Evolutionary conservation across 306 rosid genomes (phyloP).

Genomic region (Lathyrus sativus): DNA sequence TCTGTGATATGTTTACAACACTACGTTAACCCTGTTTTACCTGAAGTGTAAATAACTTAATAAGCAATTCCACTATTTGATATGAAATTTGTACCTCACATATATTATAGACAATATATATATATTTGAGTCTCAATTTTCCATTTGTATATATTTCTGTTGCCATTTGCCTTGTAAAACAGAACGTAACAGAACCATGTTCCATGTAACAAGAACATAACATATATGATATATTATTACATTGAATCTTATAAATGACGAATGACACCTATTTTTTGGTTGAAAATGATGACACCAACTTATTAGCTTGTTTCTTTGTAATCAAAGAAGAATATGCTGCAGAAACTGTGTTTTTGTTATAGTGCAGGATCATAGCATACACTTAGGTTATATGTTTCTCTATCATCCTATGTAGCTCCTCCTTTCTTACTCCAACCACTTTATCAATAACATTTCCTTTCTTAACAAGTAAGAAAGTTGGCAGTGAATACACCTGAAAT

Average conservation of each 20-base stretch:
- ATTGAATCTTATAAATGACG: neutral
- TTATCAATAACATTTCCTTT: slow-evolving; percentile 59
- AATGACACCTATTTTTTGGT: slow-evolving; percentile 15
- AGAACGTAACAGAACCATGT: slow-evolving; percentile 15
- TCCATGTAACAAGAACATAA: neutral
- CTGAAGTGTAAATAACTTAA: slow-evolving; percentile 35
- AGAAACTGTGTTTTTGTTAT: slow-evolving; percentile 2
- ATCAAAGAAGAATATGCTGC: neutral
- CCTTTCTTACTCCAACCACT: slow-evolving; percentile 66
- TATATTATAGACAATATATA: neutral
- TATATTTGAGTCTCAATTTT: no score
- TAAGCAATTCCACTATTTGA: slow-evolving; percentile 33
- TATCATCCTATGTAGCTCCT: slow-evolving; percentile 65
- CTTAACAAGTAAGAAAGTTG: slow-evolving; percentile 69
- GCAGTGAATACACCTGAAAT: slow-evolving; percentile 64
- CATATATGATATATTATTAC: neutral
- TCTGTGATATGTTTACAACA: neutral
- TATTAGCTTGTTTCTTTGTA: slow-evolving; percentile 27
- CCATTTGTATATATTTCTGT: no score
- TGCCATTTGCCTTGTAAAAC: neutral
- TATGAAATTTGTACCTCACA: slow-evolving; percentile 44
- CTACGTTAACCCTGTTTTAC: slow-evolving; percentile 24
- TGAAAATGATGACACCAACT: slow-evolving; percentile 26
- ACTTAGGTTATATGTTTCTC: slow-evolving; percentile 53
- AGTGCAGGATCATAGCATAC: neutral